A percentile compares a stretch with the other conserved stretches of the same genome.
Evolutionary conservation across 2,329 filamentous ascomycete genomes (phyloP).

Genomic region (Apiospora aurea): DNA sequence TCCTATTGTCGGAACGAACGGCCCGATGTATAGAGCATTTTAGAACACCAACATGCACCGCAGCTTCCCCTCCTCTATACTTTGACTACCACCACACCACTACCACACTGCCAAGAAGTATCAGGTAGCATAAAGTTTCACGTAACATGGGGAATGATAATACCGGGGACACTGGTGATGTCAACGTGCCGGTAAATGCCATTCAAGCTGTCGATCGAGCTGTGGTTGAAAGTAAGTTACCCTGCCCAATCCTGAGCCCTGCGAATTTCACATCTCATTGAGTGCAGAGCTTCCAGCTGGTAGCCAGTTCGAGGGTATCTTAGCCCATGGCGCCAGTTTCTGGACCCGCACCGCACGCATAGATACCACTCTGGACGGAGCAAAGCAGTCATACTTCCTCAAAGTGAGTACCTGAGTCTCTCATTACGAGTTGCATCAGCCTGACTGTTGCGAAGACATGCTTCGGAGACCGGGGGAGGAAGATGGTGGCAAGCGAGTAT

Average conservation of each 20-base stretch:
- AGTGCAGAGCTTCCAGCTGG: not conserved
- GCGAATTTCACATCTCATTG: not conserved
- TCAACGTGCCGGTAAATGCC: not conserved
- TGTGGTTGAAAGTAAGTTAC: not conserved
- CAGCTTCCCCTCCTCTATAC: no score
- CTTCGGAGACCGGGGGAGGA: conserved; percentile 23
- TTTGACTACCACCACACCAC: not conserved
- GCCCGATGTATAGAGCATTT: not conserved
- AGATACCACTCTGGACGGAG: conserved; percentile 25
- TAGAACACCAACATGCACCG: not conserved
- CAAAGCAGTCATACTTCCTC: not conserved
- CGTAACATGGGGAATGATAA: not conserved
- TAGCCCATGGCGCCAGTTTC: conserved; percentile 31
- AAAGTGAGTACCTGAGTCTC: not conserved
- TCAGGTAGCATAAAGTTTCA: not conserved
- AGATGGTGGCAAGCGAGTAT: conserved; percentile 27
- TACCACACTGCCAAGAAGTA: not conserved
- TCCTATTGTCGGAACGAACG: not conserved
- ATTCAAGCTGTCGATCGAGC: not conserved
- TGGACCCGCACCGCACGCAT: conserved; percentile 36
- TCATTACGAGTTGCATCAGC: not conserved
- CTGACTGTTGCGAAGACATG: not conserved
- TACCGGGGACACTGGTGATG: no score
- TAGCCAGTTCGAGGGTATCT: conserved; percentile 5
- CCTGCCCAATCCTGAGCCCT: not conserved